Base-by-base conservation (phyloP, 2,329 filamentous ascomycete genomes). In the Nemania sp. region DNA sequence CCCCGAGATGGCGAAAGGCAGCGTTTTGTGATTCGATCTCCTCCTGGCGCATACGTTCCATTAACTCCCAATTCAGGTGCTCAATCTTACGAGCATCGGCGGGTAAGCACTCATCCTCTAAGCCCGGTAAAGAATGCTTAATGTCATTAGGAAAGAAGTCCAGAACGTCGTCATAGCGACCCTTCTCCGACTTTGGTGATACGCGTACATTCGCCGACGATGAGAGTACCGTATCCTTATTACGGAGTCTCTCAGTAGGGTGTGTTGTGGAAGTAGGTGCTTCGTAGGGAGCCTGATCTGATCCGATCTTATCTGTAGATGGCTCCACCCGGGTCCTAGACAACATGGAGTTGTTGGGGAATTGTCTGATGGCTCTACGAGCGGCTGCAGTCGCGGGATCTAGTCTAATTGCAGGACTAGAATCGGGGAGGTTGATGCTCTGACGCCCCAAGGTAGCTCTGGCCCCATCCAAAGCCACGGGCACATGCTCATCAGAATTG, bases 91-190 rank as follows among this genome's bases (percentile, higher is more conserved):
- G 6, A 39, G 36, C 40, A 52, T 60, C 46, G 2, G 37, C 39
- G 11, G 49, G 15, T 2, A 51, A 37, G 17, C 46, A 55, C 17
- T 63, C 39, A 26, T 62, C 60, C 40, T 53, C 60, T 8, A 61
- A 45, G 12, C 63, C 64, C 8, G 65, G 65, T 26, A 68, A 49
- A 11, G 61, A 60, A 39, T 60, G 37, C 8, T 56, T 45, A 6
- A 61, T 26, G 24, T 67, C 63, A 12, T 62, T 59, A 1, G 62
- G 54, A 37, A 66, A 66, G 30, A 67, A 64, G 6, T 66, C 61
- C 3, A 52, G 51, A 15, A 61, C 43, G 19, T 53, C 51, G 4
- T 37, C 24, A 33, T 63, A 66, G 22, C 52, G 59, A 7, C 61
- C 39, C 12, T 54, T 52, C 17, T 52, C 45, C 1, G 34, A 17